Evolutionary conservation across 805 yeast species (phyloP).

Genomic region (Pichia paraexigua): DNA sequence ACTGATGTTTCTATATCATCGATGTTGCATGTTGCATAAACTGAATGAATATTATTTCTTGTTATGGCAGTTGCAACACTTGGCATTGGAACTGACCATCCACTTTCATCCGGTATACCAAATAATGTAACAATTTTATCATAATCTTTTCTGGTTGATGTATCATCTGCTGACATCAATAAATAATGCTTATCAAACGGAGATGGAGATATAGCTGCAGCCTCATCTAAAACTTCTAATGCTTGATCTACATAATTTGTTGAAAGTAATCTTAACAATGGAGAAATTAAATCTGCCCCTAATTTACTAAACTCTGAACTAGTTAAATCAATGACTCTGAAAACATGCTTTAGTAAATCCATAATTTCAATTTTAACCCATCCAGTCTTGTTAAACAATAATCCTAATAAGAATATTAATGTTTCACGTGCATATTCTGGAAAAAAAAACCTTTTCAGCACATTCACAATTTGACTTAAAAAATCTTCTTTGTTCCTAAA

Average conservation of each 20-base stretch:
- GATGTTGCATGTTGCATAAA: slow-evolving; percentile 65
- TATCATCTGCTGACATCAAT: slow-evolving; percentile 84
- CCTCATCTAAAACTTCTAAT: slow-evolving; percentile 80
- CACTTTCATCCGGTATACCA: slow-evolving; percentile 91
- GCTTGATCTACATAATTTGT: slow-evolving; percentile 89
- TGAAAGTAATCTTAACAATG: slow-evolving; percentile 66
- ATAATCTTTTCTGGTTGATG: slow-evolving; percentile 67
- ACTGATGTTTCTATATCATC: background rate
- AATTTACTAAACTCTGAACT: slow-evolving; percentile 76
- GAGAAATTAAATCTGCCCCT: slow-evolving; percentile 93
- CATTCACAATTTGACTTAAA: slow-evolving; percentile 66
- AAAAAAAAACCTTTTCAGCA: slow-evolving; percentile 61
- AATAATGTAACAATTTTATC: slow-evolving; percentile 83
- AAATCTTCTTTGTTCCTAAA: slow-evolving; percentile 91
- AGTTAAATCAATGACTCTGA: slow-evolving; percentile 71
- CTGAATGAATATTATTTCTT: slow-evolving; percentile 90
- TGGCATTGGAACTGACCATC: slow-evolving; percentile 98
- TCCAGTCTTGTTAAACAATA: slow-evolving; percentile 62
- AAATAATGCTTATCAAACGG: slow-evolving; percentile 86
- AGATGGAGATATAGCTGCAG: slow-evolving; percentile 79
- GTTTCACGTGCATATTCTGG: slow-evolving; percentile 68
- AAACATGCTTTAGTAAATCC: slow-evolving; percentile 61
- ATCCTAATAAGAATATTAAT: slow-evolving; percentile 67
- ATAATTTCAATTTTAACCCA: slow-evolving; percentile 82
- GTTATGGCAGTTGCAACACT: slow-evolving; percentile 83